A percentile compares a stretch with the other conserved stretches of the same genome.
Evolutionary conservation across 2,329 filamentous ascomycete species (phyloP).

Genomic region (Fusarium sacchari): DNA sequence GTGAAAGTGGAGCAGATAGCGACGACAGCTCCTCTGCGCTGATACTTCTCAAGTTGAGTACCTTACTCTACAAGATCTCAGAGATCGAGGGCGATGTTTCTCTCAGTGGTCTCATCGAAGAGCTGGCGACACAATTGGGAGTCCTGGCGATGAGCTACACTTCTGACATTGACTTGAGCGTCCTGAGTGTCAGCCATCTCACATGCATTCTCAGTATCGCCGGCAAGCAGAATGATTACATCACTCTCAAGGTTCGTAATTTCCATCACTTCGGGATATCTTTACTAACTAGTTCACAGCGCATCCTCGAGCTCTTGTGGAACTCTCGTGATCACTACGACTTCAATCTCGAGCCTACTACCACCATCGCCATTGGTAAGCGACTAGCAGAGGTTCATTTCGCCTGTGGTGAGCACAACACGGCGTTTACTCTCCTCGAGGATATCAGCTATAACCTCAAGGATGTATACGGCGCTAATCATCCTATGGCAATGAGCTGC

Average conservation of each 20-base stretch:
- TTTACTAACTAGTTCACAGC: neutral
- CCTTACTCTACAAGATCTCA: neutral
- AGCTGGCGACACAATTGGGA: neutral
- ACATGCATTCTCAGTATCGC: neutral
- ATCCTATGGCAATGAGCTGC: neutral
- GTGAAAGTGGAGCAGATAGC: neutral
- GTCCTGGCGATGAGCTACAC: neutral
- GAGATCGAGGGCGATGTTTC: neutral
- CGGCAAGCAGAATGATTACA: neutral
- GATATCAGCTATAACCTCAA: neutral
- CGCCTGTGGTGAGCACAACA: neutral
- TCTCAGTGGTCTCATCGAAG: neutral
- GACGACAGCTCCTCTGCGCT: neutral
- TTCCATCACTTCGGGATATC: fast-evolving
- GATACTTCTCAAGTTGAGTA: neutral
- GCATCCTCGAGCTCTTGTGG: neutral
- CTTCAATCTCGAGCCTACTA: neutral
- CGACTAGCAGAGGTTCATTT: neutral
- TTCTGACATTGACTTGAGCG: neutral
- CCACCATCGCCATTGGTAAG: neutral
- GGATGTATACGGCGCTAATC: neutral
- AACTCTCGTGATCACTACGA: neutral
- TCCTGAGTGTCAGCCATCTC: neutral
- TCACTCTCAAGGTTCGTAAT: neutral
- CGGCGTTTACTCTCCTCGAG: neutral